Evolutionary conservation across 805 yeast genomes (phyloP), one percentile per base, ranked within the genome.

Genomic region (Monosporozyma yasuniensis): DNA sequence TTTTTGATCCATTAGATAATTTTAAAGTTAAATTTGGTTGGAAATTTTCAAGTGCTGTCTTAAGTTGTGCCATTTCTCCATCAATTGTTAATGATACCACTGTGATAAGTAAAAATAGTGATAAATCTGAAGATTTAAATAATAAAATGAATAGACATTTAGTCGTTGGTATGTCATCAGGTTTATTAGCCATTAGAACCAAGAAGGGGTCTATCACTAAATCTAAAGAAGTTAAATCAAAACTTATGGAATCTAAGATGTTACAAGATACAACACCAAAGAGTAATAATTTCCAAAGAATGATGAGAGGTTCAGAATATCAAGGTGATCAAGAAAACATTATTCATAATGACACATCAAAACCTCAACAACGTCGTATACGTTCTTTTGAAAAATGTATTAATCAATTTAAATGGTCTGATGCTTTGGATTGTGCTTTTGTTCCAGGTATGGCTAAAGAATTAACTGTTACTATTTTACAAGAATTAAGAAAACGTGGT

Each of bases 11-110:
- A 37, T 69, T 77, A 25, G 77, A 83, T 21, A 77, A 79, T 58
- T 90, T 91, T 87, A 85, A 84, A 53, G 96, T 91, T 53, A 87
- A 84, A 65, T 91, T 89, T 64, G 97, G 97, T 46, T 91, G 98
- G 97, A 91, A 90, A 68, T 91, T 86, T 63, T 96, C 96, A 34
- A 88, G 91, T 22, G 95, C 96, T 38, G 96, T 93, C 0, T 72
- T 93, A 57, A 75, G 87, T 59, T 82, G 96, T 64, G 98, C 90
- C 12, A 84, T 87, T 10, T 87, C 96, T 8, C 97, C 98, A 25
- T 74, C 65, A 32, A 35, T 35, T 35, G 21, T 35, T 9, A 35
- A 19, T 14, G 39, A 35, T 16, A 35, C 21, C 22, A 35, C 39
- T 35, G 35, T 32, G 35, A 14, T 32, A 32, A 32, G 35, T 32